These are phyloP conservation scores for Macrocybe sp. DNA, from an alignment of 1,284 basidiomycete species.

Conservation along the genomic window DNA sequence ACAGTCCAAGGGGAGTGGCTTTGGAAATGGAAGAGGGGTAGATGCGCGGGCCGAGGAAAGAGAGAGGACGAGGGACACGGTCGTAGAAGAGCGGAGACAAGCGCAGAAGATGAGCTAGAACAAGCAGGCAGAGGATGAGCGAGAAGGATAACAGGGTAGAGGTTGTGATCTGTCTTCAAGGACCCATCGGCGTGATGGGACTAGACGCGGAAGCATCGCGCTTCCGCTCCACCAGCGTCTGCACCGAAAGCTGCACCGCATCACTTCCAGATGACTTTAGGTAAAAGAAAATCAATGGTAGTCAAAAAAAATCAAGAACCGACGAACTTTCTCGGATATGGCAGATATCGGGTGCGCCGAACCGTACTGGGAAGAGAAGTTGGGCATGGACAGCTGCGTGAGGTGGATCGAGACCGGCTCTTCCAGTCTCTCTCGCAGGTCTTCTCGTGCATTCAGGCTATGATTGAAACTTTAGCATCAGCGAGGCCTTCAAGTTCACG, in stretches of 20 bases:
- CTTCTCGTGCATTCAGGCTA: conserved; percentile 39
- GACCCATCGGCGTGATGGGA: no score
- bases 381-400: conserved; percentile 24
- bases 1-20: no score
- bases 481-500: neutral
- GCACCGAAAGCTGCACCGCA: conserved; percentile 21
- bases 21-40: no score
- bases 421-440: conserved; percentile 29
- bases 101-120: no score
- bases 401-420: conserved; percentile 38
- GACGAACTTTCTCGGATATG: conserved; percentile 20
- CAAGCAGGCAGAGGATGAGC: no score
- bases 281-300: neutral
- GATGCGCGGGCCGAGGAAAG: no score
- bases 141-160: no score
- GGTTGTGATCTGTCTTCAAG: no score
- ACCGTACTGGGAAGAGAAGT: conserved; percentile 12
- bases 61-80: no score
- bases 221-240: conserved; percentile 21
- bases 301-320: neutral
- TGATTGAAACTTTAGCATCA: neutral
- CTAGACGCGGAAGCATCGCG: conserved; percentile 5
- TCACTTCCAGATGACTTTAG: conserved; percentile 7
- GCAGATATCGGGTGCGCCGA: conserved; percentile 10
- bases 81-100: no score